Conservation (phyloP, 345 rosid genomes). For the Mangifera indica region DNA sequence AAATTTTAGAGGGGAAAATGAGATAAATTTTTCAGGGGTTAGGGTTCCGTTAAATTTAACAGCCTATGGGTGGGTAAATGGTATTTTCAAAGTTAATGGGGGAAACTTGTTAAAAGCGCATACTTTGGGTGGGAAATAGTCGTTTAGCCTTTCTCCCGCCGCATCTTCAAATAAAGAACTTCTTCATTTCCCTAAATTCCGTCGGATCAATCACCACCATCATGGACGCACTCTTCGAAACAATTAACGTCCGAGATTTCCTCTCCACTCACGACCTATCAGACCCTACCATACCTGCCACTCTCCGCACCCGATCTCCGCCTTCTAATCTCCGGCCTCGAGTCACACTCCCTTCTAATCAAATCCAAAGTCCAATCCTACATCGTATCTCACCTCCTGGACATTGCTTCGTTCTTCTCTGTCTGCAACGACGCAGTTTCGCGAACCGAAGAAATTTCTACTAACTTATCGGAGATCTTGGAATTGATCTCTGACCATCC, state of each 20-base stretch:
- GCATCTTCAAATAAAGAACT: background rate
- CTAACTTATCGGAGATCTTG: slow-evolving; percentile 46
- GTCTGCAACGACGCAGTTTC: slow-evolving; percentile 69
- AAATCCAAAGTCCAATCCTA: slow-evolving; percentile 86
- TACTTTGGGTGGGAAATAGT: too few species aligned
- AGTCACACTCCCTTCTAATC: slow-evolving; percentile 83
- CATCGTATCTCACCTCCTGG: slow-evolving; percentile 67
- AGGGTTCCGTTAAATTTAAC: too few species aligned
- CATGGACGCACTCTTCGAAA: slow-evolving; percentile 56
- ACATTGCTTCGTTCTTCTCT: slow-evolving; percentile 78
- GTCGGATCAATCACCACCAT: background rate
- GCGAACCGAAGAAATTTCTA: slow-evolving; percentile 43
- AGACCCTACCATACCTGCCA: slow-evolving; percentile 82
- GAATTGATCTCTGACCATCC: slow-evolving; percentile 58
- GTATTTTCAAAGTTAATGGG: too few species aligned
- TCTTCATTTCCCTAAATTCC: background rate
- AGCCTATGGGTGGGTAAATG: too few species aligned
- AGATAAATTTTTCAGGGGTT: too few species aligned
- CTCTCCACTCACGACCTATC: slow-evolving; percentile 76
- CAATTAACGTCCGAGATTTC: slow-evolving; percentile 76
- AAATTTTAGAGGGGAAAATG: too few species aligned
- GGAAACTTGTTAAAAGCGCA: too few species aligned
- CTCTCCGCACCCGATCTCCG: slow-evolving; percentile 98
- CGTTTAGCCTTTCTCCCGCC: background rate
- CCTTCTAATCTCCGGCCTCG: slow-evolving; percentile 77